Conservation (phyloP, 2,329 filamentous ascomycete species). For the Fusarium agapanthi region DNA sequence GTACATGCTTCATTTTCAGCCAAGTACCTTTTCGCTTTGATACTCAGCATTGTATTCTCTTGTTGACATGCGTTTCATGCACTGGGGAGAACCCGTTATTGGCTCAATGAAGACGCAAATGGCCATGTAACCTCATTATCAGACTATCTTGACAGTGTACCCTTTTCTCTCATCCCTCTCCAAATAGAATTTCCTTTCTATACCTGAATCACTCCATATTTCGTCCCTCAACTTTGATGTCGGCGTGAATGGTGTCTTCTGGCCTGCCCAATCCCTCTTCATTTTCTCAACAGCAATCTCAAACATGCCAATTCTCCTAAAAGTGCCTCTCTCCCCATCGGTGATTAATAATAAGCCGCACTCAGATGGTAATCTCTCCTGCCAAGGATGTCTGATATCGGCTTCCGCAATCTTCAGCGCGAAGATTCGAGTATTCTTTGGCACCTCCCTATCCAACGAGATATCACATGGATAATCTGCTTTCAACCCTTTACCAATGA, state of each 20-base stretch:
- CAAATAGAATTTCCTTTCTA: neutral
- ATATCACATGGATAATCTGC: neutral
- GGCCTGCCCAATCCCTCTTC: neutral
- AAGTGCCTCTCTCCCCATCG: neutral
- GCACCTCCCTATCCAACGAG: neutral
- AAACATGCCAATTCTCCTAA: neutral
- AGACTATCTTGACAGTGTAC: neutral
- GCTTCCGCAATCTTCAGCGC: neutral
- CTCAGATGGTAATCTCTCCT: neutral
- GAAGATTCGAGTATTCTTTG: neutral
- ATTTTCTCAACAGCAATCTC: neutral
- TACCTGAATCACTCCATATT: neutral
- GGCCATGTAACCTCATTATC: neutral
- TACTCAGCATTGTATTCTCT: accelerated
- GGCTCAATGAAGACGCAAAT: neutral
- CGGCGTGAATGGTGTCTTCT: neutral
- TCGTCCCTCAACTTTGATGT: neutral
- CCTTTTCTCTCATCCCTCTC: neutral
- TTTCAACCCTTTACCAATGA: neutral
- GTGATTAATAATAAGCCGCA: neutral
- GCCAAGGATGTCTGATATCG: neutral
- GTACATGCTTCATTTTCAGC: neutral
- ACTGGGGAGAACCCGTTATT: accelerated
- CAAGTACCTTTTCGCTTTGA: accelerated
- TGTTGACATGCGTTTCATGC: accelerated